These are phyloP conservation scores for Vitis rotundifolia DNA, from an alignment of 164 flowering plant species.

Conservation along the genomic window DNA sequence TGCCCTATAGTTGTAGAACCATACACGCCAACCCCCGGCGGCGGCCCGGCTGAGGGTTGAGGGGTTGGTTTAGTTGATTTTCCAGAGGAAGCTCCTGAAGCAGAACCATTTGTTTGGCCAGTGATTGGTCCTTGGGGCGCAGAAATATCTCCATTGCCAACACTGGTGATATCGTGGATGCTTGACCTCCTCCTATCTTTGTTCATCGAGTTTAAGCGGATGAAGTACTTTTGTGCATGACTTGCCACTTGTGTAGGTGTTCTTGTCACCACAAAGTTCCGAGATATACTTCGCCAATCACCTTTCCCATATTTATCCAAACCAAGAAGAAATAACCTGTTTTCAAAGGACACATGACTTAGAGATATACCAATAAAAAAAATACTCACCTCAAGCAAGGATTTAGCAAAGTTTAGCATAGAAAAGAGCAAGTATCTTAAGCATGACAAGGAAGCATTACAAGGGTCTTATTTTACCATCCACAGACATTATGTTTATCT, in stretches of 20 bases:
- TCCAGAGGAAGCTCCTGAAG: constrained; percentile 39
- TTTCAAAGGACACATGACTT: neutral
- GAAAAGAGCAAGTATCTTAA: too few species aligned
- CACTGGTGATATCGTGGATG: constrained; percentile 90
- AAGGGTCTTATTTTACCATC: too few species aligned
- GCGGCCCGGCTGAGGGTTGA: constrained; percentile 39
- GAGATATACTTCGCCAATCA: constrained; percentile 93
- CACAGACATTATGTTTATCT: too few species aligned
- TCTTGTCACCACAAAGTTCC: constrained; percentile 87
- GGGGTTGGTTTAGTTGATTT: constrained; percentile 53
- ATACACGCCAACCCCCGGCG: constrained; percentile 51
- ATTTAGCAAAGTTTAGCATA: neutral
- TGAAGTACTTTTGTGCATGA: constrained; percentile 94
- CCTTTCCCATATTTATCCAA: constrained; percentile 95
- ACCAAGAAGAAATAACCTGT: constrained; percentile 88
- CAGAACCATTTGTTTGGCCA: constrained; percentile 61
- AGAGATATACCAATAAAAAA: neutral
- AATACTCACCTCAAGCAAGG: too few species aligned
- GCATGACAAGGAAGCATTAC: too few species aligned
- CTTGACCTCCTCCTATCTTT: constrained; percentile 91
- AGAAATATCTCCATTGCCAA: constrained; percentile 55
- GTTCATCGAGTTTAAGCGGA: constrained; percentile 89
- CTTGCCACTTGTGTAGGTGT: constrained; percentile 97
- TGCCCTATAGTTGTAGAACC: constrained; percentile 77
- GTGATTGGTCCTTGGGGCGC: constrained; percentile 79